Percentiles rank a stretch among this genome's conserved stretches.
Evolutionary conservation across 2,329 filamentous ascomycete genomes (phyloP).

Genomic region (Fusarium austroafricanum): DNA sequence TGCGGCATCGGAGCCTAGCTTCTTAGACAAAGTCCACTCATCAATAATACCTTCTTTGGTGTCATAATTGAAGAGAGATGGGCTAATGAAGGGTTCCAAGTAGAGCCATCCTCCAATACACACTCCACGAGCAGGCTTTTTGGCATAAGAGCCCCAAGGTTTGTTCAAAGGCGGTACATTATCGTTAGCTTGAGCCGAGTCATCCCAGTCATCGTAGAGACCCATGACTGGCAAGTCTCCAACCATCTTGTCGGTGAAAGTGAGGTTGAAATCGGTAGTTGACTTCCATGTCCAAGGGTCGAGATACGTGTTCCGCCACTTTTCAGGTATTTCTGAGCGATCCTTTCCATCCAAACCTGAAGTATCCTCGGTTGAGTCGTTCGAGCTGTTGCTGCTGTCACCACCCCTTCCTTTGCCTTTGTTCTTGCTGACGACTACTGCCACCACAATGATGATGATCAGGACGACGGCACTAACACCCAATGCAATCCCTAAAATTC

Average conservation of each 20-base stretch:
- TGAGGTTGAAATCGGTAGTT: conserved; percentile 91
- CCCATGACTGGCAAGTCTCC: conserved; percentile 94
- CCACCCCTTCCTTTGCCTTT: conserved; percentile 64
- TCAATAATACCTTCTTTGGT: conserved; percentile 77
- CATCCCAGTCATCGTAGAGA: conserved; percentile 85
- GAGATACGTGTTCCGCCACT: conserved; percentile 79
- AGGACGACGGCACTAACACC: conserved; percentile 64
- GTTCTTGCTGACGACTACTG: conserved; percentile 73
- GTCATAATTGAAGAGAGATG: conserved; percentile 84
- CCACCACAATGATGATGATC: conserved; percentile 76
- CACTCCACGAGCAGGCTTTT: conserved; percentile 85
- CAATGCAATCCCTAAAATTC: conserved; percentile 65
- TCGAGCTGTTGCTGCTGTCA: conserved; percentile 38
- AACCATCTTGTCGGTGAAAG: conserved; percentile 86
- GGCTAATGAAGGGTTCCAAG: conserved; percentile 94
- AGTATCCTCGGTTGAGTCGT: conserved; percentile 48
- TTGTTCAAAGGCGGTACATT: conserved; percentile 83
- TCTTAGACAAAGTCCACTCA: conserved; percentile 82
- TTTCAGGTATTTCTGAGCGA: conserved; percentile 68
- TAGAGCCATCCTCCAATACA: conserved; percentile 96
- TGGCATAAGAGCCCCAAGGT: conserved; percentile 80
- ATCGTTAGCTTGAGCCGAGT: conserved; percentile 80
- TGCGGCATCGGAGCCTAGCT: conserved; percentile 74
- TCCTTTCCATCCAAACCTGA: conserved; percentile 63
- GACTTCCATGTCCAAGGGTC: conserved; percentile 95